Evolutionary conservation across 176 grass and related monocot species (phyloP).

Genomic region (Cenchrus purpureus): DNA sequence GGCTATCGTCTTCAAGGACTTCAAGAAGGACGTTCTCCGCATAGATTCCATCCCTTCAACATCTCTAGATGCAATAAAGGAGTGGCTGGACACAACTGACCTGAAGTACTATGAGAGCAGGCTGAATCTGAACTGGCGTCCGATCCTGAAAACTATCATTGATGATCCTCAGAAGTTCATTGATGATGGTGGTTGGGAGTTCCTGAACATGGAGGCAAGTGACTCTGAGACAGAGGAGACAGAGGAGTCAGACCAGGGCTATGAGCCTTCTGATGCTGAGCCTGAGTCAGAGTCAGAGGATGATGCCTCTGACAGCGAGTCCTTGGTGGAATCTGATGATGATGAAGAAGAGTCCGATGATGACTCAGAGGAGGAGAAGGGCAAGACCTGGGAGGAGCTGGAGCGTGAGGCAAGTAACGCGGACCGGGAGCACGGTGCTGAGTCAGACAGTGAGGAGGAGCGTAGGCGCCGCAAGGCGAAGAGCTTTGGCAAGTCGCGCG

Average conservation of each 20-base stretch:
- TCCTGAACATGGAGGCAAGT: conserved; percentile 92
- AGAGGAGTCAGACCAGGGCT: conserved; percentile 85
- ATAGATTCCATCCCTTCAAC: conserved; percentile 85
- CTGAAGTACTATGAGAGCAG: conserved; percentile 95
- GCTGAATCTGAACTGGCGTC: conserved; percentile 88
- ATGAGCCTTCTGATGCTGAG: conserved; percentile 79
- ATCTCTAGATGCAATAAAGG: conserved; percentile 81
- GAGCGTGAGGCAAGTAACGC: conserved; percentile 85
- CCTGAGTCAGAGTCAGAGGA: conserved; percentile 72
- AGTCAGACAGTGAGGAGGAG: conserved; percentile 88
- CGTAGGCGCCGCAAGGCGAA: conserved; percentile 71
- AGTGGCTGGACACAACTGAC: conserved; percentile 94
- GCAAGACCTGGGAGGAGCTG: conserved; percentile 91
- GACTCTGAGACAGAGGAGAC: conserved; percentile 80
- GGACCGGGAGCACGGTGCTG: conserved; percentile 66
- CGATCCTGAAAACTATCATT: conserved; percentile 86
- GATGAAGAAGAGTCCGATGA: conserved; percentile 52
- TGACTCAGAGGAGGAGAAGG: conserved; percentile 92
- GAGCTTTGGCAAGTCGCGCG: conserved; percentile 45
- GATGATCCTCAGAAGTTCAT: conserved; percentile 91
- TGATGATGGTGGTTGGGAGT: conserved; percentile 86
- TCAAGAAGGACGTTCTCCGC: conserved; percentile 84
- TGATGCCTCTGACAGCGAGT: conserved; percentile 59
- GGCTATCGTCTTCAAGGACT: conserved; percentile 95
- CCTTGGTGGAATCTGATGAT: conserved; percentile 68